Base-by-base conservation (phyloP, 371 early-diverging fungal species). In the Phascolomyces articulosus region DNA sequence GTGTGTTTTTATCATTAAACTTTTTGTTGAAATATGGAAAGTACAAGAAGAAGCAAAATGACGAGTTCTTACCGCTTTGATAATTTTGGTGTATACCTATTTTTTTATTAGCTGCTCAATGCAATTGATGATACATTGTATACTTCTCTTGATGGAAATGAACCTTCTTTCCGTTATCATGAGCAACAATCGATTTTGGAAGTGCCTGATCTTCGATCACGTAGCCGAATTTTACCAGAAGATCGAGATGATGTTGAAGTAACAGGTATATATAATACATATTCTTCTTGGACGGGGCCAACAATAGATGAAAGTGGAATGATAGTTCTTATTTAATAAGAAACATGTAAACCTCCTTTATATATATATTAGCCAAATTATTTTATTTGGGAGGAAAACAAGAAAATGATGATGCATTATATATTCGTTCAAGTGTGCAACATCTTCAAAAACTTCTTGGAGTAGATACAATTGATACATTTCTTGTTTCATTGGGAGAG, bases 181-280 rank as follows among this genome's bases (percentile, higher is more conserved):
- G 64, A 65, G 31, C 61, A 64, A 2, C 64, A 66, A 44, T 53
- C 59, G 16, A 48, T 77, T 18, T 59, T 82, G 15, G 76, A 79
- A 71, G 72, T 79, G 2, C 82, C 82, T 56, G 78, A 79, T 67
- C 63, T 79, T n/a, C 74, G 76, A 66, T 60, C 65, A 9, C 70
- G 69, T 40, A 79, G 77, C 26, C 66, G 72, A 54, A 75, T 79
- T 51, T 64, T 68, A 7, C 67, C 73, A 23, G 80, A 78, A 20
- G 84, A 84, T 51, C 74, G 85, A 26, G 60, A 73, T 40, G 73
- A 80, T 58, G 78, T 84, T 16, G 85, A 87, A 61, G 79, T 87
- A 24, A 87, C 87, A 64, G 87, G 86, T 79, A 60, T 13, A 26
- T 15, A 55, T 15, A 47, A 18, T 2, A 21, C 9, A 40, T 49